Percentiles rank a stretch among this genome's conserved stretches.
These are phyloP conservation scores for Citrullus amarus DNA, from an alignment of 306 rosid species.

Conservation along the genomic window DNA sequence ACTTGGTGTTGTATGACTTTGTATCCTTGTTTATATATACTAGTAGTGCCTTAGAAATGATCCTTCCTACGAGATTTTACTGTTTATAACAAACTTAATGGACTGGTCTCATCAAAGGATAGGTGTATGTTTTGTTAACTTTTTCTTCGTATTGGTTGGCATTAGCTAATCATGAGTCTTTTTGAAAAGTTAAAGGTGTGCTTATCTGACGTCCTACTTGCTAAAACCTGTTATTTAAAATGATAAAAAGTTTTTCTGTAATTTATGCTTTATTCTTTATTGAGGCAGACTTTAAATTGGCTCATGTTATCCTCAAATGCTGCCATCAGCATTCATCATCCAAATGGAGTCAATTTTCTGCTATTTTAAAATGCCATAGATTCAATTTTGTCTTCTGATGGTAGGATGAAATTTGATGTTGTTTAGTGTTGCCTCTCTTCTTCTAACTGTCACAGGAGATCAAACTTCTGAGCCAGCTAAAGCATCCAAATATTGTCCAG, in stretches of 20 bases:
- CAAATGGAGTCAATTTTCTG: background rate
- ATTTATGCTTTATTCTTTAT: background rate
- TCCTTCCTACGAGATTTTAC: background rate
- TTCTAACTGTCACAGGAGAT: conserved; percentile 53
- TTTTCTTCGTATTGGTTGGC: background rate
- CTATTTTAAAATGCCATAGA: background rate
- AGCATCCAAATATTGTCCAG: conserved; percentile 92
- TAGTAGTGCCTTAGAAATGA: conserved; percentile 2
- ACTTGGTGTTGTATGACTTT: background rate
- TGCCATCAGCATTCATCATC: background rate
- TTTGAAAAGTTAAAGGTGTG: background rate
- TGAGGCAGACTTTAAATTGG: background rate
- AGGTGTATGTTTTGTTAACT: background rate
- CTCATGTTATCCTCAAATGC: background rate
- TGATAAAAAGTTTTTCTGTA: background rate
- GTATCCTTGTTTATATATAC: background rate
- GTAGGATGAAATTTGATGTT: background rate
- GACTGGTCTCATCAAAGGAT: background rate
- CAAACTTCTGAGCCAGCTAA: conserved; percentile 70
- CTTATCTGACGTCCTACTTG: background rate
- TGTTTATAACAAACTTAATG: background rate
- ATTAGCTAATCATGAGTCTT: background rate
- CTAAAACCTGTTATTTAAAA: background rate
- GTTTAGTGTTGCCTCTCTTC: conserved; percentile 11
- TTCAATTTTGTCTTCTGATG: background rate